Base-by-base conservation (phyloP, 2,329 filamentous ascomycete genomes). In the Aaosphaeria pasadenensis region DNA sequence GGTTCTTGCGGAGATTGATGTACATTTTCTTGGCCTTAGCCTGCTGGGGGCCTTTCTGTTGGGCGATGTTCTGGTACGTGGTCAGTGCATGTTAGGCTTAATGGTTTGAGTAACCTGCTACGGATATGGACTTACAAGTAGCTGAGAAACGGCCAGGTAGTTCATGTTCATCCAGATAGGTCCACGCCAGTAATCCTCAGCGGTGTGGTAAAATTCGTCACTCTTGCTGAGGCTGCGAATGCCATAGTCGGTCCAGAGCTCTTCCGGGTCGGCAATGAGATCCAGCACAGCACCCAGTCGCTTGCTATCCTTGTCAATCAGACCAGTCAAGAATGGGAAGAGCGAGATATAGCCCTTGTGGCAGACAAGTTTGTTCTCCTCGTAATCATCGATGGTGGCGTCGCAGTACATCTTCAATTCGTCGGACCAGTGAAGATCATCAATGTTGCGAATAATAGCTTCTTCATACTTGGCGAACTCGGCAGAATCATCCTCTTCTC, bases 131-230 rank as follows among this genome's bases (percentile, higher is more conserved):
- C 57, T 51, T 59, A 99, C 76, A n/a, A 58, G 78, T 30, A 97
- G 83, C 64, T 89, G 85, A 56, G 85, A 82, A 45, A 96, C 74
- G 44, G 88, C 85, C 59, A 97, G 77, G 70, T 96, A 97, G 74
- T 97, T 97, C 57, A 97, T 91, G 66, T 94, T 94, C 64, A 97
- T 88, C 92, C 92, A 97, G 28, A 97, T 81, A 0, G 94, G 91
- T 55, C 89, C 88, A 53, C 91, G 83, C 92, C 94, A 97, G 75
- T 99, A 99, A 71, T 99, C 96, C 75, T 99, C 94, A 2, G 79
- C 89, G 0, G 91, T 95, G 38, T 87, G 90, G 69, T 96, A 97
- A 52, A 90, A 82, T 62, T 86, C 78, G 62, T 92, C 87, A 60
- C 84, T 83, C 73, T 87, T 87, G 73, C 91, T 96, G 69, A 99